Conservation (phyloP, 2,329 filamentous ascomycete genomes). For the Xylariales sp. region DNA sequence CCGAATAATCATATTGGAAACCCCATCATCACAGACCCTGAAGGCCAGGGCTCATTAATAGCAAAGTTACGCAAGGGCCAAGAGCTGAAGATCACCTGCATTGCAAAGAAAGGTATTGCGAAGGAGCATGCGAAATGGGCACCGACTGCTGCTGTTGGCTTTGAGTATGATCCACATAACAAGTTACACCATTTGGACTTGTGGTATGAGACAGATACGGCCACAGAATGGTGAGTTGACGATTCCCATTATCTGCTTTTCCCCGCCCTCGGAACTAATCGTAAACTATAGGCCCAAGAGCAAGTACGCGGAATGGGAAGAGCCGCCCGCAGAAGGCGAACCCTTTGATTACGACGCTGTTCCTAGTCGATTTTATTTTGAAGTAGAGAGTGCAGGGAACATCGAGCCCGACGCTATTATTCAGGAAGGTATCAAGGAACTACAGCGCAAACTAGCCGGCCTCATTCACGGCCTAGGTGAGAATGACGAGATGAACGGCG, state of each 20-base stretch:
- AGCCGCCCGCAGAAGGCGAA: constrained; percentile 82
- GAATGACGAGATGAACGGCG: constrained; percentile 66
- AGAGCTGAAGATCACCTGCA: constrained; percentile 88
- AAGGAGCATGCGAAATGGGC: constrained; percentile 99
- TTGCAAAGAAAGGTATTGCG: constrained; percentile 97
- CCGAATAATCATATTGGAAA: constrained; percentile 80
- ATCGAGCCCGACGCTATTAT: constrained; percentile 92
- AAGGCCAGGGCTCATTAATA: constrained; percentile 84
- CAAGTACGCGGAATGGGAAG: constrained; percentile 83
- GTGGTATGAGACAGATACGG: constrained; percentile 91
- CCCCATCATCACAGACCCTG: constrained; percentile 85
- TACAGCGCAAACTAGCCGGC: constrained; percentile 89
- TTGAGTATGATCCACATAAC: constrained; percentile 98
- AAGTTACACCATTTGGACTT: constrained; percentile 91
- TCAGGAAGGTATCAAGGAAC: constrained; percentile 84
- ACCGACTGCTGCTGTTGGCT: constrained; percentile 89
- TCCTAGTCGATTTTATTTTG: constrained; percentile 89
- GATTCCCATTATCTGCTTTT: constrained; percentile 7
- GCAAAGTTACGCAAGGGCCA: constrained; percentile 91
- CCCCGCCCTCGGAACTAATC: constrained; percentile 39
- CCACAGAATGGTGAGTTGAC: constrained; percentile 80
- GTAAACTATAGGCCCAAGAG: constrained; percentile 77
- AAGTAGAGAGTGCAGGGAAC: constrained; percentile 89
- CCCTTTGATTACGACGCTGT: constrained; percentile 91
- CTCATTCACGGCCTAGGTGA: constrained; percentile 74